A percentile compares a stretch with the other conserved stretches of the same genome.
phyloP scores from a whole-genome alignment of 1,284 basidiomycete genomes.

The Ceratobasidium sp. region DNA sequence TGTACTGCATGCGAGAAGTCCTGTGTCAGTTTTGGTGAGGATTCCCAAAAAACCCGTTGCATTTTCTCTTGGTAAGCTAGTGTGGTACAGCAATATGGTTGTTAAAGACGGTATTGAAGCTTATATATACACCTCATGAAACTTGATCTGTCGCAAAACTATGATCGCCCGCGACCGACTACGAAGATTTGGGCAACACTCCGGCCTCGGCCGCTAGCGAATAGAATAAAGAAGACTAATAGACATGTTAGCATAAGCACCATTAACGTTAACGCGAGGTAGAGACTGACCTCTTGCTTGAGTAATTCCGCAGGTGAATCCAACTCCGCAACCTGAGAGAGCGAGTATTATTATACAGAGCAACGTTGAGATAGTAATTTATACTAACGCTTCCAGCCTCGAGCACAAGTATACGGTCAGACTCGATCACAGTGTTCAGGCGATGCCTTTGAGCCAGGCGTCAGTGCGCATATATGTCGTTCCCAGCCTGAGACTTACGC shows the following conservation, averaged over 20 bases:
- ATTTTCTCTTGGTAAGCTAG: too few relatives aligned
- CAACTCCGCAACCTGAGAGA: conserved; percentile 66
- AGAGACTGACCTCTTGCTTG: conserved; percentile 53
- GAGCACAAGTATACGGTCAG: conserved; percentile 83
- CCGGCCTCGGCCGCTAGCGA: conserved; percentile 66
- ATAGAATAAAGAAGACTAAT: conserved; percentile 56
- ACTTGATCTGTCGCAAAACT: neutral
- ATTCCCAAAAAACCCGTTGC: too few relatives aligned
- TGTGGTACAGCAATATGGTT: too few relatives aligned
- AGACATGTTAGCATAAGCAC: neutral
- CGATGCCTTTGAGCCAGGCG: conserved; percentile 65
- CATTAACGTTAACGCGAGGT: neutral
- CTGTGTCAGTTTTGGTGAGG: too few relatives aligned
- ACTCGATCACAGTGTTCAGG: conserved; percentile 90
- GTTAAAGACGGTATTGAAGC: neutral
- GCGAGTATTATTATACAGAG: too few relatives aligned
- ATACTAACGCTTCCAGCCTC: conserved; percentile 68
- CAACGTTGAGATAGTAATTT: too few relatives aligned
- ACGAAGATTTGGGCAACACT: conserved; percentile 44
- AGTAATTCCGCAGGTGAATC: conserved; percentile 73
- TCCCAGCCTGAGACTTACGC: conserved; percentile 57
- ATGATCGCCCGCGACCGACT: neutral
- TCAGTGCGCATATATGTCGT: neutral
- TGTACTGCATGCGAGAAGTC: too few relatives aligned
- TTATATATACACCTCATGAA: too few relatives aligned